Percentiles rank a stretch among this genome's conserved stretches.
Evolutionary conservation across 305 asterid genomes (phyloP).

Genomic region (Solanum hybrid): DNA sequence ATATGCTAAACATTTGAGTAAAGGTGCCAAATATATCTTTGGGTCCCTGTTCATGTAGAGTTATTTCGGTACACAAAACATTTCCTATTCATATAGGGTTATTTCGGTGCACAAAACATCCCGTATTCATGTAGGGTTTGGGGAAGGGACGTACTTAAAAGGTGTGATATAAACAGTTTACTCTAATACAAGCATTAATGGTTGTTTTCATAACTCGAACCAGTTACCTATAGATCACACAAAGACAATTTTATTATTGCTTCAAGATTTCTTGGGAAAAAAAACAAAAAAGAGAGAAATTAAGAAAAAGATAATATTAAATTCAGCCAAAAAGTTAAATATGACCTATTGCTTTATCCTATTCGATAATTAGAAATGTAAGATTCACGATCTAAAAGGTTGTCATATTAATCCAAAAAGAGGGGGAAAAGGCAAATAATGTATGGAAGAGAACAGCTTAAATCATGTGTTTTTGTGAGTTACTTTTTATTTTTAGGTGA

Average conservation of each 20-base stretch:
- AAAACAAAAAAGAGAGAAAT: neutral
- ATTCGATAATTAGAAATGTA: neutral
- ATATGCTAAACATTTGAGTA: neutral
- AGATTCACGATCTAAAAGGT: neutral
- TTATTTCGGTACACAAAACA: neutral
- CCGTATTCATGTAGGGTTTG: neutral
- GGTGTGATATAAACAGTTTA: neutral
- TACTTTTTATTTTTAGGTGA: neutral
- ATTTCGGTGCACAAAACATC: neutral
- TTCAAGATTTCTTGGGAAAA: neutral
- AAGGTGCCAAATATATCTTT: neutral
- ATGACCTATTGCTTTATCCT: neutral
- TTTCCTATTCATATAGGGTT: neutral
- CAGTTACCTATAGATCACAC: neutral
- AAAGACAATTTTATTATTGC: neutral
- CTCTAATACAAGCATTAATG: neutral
- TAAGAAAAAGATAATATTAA: neutral
- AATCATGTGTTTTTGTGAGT: neutral
- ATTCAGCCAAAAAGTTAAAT: neutral
- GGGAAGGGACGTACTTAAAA: fast-evolving
- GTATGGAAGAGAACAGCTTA: neutral
- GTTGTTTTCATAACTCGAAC: neutral
- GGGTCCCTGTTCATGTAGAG: neutral
- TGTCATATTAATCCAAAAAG: neutral
- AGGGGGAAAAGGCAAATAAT: neutral